Base-by-base conservation (phyloP, 2,329 filamentous ascomycete species). In the Cladophialophora exuberans region DNA sequence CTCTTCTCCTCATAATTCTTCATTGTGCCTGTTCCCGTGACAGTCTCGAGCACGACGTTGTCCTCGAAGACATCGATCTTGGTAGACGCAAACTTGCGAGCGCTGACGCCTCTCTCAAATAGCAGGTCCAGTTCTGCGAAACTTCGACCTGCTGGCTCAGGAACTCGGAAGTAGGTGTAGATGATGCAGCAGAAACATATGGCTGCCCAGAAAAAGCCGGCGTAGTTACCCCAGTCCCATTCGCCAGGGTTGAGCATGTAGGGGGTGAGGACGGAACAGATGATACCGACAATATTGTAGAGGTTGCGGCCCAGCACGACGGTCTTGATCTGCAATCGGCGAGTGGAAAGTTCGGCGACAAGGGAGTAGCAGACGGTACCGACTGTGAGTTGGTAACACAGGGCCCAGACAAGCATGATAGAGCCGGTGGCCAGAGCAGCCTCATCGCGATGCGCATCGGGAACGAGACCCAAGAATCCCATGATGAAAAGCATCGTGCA, bases 361-460 rank as follows among this genome's bases (percentile, higher is more conserved):
- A 96, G 82, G 0, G 90, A 94, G 74, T 95, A 96, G 72, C 88
- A 90, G 6, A 96, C 90, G 0, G 91, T 94, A 33, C 91, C 91
- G 44, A 96, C 90, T 0, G 89, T 89, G 43, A 93, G 79, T 69
- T 96, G 90, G 73, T 96, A 96, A 65, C 87, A 83, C 41, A 94
- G 75, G 1, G 91, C 87, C 88, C 88, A 94, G 52, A 86, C 72
- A 28, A 94, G 78, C 87, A 96, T 92, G 72, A 96, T 88, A 56
- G 82, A 83, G n/a, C 90, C 90, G 0, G 89, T 94, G 1, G 89
- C 90, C 54, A 93, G 76, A 3, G 88, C 87, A 1, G 81, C 84
- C 61, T 83, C 71, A 30, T 80, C 68, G 4, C 81, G 76, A 64
- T 90, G 79, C 0, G 72, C 65, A 0, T 81, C 75, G 0, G 86